A percentile compares a stretch with the other conserved stretches of the same genome.
Evolutionary conservation across 371 early-diverging fungal genomes (phyloP).

Genomic region (Mortierella sp.): DNA sequence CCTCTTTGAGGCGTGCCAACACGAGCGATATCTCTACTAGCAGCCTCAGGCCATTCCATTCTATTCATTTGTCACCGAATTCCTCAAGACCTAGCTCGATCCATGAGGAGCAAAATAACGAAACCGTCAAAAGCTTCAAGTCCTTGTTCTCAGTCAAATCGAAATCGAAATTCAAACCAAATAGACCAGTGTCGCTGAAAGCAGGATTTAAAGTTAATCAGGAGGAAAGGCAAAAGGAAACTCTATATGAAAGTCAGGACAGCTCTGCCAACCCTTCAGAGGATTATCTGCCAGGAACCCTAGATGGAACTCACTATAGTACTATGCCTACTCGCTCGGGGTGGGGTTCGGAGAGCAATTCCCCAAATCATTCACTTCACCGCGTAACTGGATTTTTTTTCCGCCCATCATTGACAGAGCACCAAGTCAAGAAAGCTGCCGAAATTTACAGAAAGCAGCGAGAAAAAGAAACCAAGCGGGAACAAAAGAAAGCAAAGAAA

Average conservation of each 20-base stretch:
- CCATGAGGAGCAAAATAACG: constrained; percentile 39
- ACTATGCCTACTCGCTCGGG: constrained; percentile 21
- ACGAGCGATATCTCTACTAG: not conserved
- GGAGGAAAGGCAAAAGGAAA: constrained; percentile 2
- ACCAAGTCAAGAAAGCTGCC: constrained; percentile 36
- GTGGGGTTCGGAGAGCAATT: not conserved
- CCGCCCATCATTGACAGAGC: constrained; percentile 23
- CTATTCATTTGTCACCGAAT: constrained; percentile 18
- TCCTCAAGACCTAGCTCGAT: constrained; percentile 43
- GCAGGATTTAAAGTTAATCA: constrained; percentile 32
- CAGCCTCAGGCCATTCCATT: constrained; percentile 1
- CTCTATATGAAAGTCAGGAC: not conserved
- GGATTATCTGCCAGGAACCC: constrained; percentile 1
- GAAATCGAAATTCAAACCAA: constrained; percentile 28
- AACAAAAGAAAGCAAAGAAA: constrained; percentile 54
- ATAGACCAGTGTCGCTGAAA: constrained; percentile 38
- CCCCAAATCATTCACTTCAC: not conserved
- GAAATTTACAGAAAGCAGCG: constrained; percentile 31
- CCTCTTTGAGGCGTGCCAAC: not conserved
- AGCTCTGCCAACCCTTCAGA: not conserved
- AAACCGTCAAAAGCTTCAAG: constrained; percentile 52
- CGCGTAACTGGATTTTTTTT: constrained; percentile 5
- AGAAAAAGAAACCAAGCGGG: constrained; percentile 25
- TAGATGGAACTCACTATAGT: constrained; percentile 15
- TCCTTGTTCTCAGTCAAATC: constrained; percentile 38